Percentiles rank a stretch among this genome's conserved stretches.
Conservation (phyloP, 345 rosid genomes). For the Dovyalis caffra region DNA sequence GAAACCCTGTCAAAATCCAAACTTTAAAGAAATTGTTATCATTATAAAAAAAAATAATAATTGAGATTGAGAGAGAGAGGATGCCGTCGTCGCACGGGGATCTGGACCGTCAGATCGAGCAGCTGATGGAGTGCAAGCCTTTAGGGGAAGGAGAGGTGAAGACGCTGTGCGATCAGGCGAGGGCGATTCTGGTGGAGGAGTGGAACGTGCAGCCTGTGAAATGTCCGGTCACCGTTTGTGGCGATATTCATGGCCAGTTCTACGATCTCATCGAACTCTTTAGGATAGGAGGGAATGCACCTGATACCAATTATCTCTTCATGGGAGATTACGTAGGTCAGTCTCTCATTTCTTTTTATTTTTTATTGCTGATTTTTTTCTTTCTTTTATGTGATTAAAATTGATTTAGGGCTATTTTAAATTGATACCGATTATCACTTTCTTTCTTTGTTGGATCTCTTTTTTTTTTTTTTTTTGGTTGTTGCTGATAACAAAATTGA, state of each 20-base stretch:
- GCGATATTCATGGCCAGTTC: constrained; percentile 99
- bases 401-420: background rate
- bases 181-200: constrained; percentile 94
- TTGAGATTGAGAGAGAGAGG: constrained; percentile 15
- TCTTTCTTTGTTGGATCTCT: background rate
- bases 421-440: background rate
- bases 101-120: constrained; percentile 98
- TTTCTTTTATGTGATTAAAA: background rate
- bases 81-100: constrained; percentile 92
- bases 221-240: constrained; percentile 98
- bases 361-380: no score
- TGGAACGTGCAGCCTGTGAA: constrained; percentile 99
- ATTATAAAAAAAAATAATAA: no score
- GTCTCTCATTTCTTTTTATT: constrained; percentile 23
- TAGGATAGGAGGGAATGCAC: constrained; percentile 91
- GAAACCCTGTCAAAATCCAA: background rate
- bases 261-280: constrained; percentile 96
- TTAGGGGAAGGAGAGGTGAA: constrained; percentile 84
- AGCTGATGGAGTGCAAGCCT: constrained; percentile 95
- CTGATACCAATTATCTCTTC: constrained; percentile 95
- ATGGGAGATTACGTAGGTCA: constrained; percentile 99
- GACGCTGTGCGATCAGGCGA: constrained; percentile 93
- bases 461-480: no score
- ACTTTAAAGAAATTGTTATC: background rate
- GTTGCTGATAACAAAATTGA: background rate